Conservation (phyloP, 108 stramenopile genomes). For the Chaetoceros tenuissimus region DNA sequence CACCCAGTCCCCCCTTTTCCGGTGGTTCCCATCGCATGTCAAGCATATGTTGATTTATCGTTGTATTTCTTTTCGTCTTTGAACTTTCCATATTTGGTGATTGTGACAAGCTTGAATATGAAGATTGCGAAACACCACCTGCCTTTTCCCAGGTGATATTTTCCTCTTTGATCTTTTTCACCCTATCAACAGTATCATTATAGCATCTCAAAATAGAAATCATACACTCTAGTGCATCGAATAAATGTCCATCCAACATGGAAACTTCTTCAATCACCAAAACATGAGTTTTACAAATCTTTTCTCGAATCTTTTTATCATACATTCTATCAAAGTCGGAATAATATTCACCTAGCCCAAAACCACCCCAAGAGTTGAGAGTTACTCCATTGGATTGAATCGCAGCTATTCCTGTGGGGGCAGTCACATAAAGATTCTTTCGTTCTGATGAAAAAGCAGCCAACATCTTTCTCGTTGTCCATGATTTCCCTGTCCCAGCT, state of each 20-base stretch:
- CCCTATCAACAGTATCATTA: background rate
- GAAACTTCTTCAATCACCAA: conserved; percentile 51
- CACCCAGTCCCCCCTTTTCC: conserved; percentile 14
- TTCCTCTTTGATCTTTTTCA: conserved; percentile 9
- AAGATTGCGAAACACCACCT: no score
- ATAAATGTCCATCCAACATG: conserved; percentile 45
- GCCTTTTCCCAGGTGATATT: background rate
- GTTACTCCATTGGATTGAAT: conserved; percentile 35
- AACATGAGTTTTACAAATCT: conserved; percentile 8
- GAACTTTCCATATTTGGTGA: no score
- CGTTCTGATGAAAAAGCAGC: background rate
- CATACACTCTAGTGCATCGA: conserved; percentile 61
- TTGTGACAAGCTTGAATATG: no score
- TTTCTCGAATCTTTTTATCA: conserved; percentile 4
- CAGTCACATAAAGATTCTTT: conserved; percentile 37
- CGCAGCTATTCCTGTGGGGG: conserved; percentile 54
- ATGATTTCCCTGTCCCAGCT: conserved; percentile 38
- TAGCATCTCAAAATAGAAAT: conserved; percentile 31
- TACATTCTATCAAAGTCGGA: conserved; percentile 21
- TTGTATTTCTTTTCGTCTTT: background rate
- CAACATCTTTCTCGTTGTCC: conserved; percentile 26
- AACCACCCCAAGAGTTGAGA: conserved; percentile 35
- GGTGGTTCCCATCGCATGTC: conserved; percentile 17
- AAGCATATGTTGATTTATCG: conserved; percentile 16
- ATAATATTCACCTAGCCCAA: conserved; percentile 18